Evolutionary conservation across 164 flowering plant genomes (phyloP).

Genomic region (Tetracentron sinense): DNA sequence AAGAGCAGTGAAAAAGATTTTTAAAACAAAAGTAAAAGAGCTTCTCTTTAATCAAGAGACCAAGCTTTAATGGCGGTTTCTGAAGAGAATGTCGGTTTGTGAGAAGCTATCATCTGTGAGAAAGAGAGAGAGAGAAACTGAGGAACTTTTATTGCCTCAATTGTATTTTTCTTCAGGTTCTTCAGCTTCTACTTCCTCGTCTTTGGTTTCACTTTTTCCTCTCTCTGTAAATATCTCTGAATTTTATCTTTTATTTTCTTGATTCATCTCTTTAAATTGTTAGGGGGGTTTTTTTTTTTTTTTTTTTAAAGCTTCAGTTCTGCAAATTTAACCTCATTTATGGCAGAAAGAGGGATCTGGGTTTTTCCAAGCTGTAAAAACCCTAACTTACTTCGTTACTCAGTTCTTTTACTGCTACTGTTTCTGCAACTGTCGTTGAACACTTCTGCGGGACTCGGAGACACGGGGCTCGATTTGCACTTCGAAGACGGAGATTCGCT

Average conservation of each 20-base stretch:
- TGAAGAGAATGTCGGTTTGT: constrained; percentile 5
- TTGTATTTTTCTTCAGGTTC: too few relatives aligned
- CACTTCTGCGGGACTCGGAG: background rate
- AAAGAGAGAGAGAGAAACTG: background rate
- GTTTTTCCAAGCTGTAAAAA: constrained; percentile 4
- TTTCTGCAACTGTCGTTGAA: constrained; percentile 4
- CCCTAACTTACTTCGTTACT: constrained; percentile 9
- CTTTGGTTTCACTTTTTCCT: too few relatives aligned
- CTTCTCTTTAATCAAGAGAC: background rate
- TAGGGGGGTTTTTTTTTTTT: background rate
- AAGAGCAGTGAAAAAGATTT: background rate
- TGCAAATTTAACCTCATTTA: background rate
- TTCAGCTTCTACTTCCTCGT: too few relatives aligned
- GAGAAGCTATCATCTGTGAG: background rate
- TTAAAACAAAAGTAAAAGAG: background rate
- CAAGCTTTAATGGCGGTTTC: background rate
- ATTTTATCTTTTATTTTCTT: too few relatives aligned
- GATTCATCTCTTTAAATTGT: too few relatives aligned
- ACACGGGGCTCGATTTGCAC: constrained; percentile 20
- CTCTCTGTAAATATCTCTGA: too few relatives aligned
- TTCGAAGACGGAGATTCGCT: constrained; percentile 48
- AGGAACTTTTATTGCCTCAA: background rate
- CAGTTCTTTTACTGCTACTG: constrained; percentile 2
- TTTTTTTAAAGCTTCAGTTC: background rate
- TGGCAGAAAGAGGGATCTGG: constrained; percentile 9